Evolutionary conservation across 2,329 filamentous ascomycete species (phyloP).

Genomic region (Coniochaeta hoffmannii): DNA sequence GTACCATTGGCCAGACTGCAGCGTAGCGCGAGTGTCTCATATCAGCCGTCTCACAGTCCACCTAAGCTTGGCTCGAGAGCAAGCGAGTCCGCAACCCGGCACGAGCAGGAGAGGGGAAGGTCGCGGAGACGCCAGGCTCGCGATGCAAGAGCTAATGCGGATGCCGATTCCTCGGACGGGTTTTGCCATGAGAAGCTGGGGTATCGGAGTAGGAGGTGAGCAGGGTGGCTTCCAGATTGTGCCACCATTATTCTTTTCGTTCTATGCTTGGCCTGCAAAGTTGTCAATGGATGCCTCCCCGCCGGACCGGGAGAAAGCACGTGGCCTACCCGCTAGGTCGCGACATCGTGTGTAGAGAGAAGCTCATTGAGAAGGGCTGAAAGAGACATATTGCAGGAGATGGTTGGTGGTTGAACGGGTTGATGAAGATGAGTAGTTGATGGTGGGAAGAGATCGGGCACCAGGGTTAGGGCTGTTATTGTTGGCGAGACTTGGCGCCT

Average conservation of each 20-base stretch:
- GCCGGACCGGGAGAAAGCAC: too few relatives aligned
- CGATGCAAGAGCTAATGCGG: not conserved
- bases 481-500: too few relatives aligned
- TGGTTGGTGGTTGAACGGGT: too few relatives aligned
- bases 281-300: too few relatives aligned
- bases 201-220: not conserved
- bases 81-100: not conserved
- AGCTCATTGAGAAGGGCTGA: too few relatives aligned
- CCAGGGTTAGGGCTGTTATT: too few relatives aligned
- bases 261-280: not conserved
- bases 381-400: too few relatives aligned
- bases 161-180: not conserved
- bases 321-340: too few relatives aligned
- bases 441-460: too few relatives aligned
- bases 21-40: not conserved
- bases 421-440: too few relatives aligned
- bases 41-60: not conserved
- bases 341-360: too few relatives aligned
- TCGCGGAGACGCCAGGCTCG: not conserved
- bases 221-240: not conserved
- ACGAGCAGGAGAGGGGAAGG: not conserved
- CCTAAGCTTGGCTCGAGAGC: not conserved
- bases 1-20: not conserved
- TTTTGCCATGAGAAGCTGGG: not conserved
- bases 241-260: not conserved